phyloP scores from a whole-genome alignment of 352 stramenopile genomes.

The Thraustotheca clavata region DNA sequence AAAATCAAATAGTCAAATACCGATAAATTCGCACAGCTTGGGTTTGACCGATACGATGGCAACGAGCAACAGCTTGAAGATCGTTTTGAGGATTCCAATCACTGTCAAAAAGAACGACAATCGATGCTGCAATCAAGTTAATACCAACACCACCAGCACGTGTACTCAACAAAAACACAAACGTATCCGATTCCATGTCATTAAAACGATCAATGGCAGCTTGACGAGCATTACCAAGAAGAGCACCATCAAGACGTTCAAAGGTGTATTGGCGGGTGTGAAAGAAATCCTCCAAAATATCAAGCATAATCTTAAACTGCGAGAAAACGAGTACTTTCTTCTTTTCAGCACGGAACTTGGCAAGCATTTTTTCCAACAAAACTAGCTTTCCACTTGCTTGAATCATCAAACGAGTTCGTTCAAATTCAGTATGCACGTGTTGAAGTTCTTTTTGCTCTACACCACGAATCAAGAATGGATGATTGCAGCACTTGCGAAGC shows the following conservation, averaged over 20 bases:
- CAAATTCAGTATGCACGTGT: slow-evolving; percentile 45
- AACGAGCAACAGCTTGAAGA: slow-evolving; percentile 96
- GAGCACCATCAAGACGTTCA: slow-evolving; percentile 95
- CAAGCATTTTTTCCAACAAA: slow-evolving; percentile 97
- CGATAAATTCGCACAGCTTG: slow-evolving; percentile 99
- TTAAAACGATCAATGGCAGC: slow-evolving; percentile 98
- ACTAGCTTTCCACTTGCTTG: slow-evolving; percentile 96
- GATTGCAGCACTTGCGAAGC: slow-evolving; percentile 99
- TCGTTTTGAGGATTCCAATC: slow-evolving; percentile 99
- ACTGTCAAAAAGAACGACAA: slow-evolving; percentile 88
- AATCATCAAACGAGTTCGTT: slow-evolving; percentile 64
- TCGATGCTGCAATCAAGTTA: slow-evolving; percentile 89
- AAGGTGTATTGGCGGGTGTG: slow-evolving; percentile 79
- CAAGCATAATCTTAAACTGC: slow-evolving; percentile 99
- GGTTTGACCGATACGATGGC: slow-evolving; percentile 99
- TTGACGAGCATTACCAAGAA: slow-evolving; percentile 95
- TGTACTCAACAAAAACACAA: slow-evolving; percentile 96
- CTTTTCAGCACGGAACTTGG: slow-evolving; percentile 93
- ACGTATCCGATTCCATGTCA: slow-evolving; percentile 88
- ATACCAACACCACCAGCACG: slow-evolving; percentile 96
- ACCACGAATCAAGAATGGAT: slow-evolving; percentile 97
- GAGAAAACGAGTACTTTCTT: slow-evolving; percentile 99
- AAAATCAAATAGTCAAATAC: neutral
- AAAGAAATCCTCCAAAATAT: slow-evolving; percentile 90
- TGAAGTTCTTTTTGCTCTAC: slow-evolving; percentile 96